These are phyloP conservation scores for Adansonia gregorii DNA, from an alignment of 441 rosid species.

Conservation along the genomic window DNA sequence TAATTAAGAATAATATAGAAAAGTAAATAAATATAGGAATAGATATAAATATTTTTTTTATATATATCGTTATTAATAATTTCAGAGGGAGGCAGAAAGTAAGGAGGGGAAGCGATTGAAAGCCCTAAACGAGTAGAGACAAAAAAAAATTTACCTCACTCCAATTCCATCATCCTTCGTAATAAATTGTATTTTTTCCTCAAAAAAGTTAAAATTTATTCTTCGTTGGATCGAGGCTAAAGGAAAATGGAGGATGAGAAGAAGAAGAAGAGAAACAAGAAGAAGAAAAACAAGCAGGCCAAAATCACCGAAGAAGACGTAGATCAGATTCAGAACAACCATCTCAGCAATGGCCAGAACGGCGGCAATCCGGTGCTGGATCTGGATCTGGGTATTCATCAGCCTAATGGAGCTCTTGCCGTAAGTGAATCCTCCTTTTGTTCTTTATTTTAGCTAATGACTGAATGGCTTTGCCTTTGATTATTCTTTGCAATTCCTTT, in stretches of 20 bases:
- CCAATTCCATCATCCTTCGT: neutral
- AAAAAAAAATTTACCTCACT: neutral
- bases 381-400: slow-evolving; percentile 29
- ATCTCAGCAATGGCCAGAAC: slow-evolving; percentile 34
- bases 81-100: neutral
- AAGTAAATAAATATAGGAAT: too few species aligned
- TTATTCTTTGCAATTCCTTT: neutral
- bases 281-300: slow-evolving; percentile 55
- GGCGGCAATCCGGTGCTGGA: slow-evolving; percentile 25
- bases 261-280: slow-evolving; percentile 65
- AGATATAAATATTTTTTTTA: too few species aligned
- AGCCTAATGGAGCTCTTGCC: slow-evolving; percentile 37
- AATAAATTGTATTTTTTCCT: neutral
- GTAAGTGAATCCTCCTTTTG: slow-evolving; percentile 39
- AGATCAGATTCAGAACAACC: slow-evolving; percentile 25
- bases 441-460: neutral
- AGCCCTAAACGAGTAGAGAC: slow-evolving; percentile 9
- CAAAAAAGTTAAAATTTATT: neutral
- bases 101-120: neutral
- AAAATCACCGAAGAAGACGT: slow-evolving; percentile 42
- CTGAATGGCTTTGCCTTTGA: neutral
- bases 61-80: too few species aligned
- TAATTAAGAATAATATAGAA: too few species aligned
- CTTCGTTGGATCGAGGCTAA: neutral
- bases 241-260: slow-evolving; percentile 38